Conservation (phyloP, 2,329 filamentous ascomycete genomes). For the Neonectria magnoliae region DNA sequence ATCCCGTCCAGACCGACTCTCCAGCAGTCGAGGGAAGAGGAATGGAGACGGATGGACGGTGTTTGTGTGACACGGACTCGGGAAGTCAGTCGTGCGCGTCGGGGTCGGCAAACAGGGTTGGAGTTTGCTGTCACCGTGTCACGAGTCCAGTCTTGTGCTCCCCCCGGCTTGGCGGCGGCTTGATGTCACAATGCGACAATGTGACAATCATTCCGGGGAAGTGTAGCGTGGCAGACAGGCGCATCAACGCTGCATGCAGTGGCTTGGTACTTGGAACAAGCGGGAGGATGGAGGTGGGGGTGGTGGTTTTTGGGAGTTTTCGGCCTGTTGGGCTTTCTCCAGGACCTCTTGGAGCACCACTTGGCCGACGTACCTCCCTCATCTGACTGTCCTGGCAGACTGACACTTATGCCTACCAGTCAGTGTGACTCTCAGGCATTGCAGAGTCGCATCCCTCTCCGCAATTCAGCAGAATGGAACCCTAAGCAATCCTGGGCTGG, state of each 20-base stretch:
- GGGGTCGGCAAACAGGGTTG: not conserved
- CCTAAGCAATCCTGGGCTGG: slow-evolving; percentile 1
- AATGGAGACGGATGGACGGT: not conserved
- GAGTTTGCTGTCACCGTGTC: slow-evolving; percentile 26
- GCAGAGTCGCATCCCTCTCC: slow-evolving; percentile 4
- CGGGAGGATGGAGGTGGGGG: slow-evolving; percentile 13
- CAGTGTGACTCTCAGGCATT: not conserved
- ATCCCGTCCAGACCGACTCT: slow-evolving; percentile 10
- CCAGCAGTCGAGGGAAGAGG: not conserved
- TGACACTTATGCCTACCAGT: not conserved
- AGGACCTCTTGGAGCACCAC: not conserved
- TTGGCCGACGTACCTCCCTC: not conserved
- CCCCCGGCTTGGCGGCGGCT: slow-evolving; percentile 22
- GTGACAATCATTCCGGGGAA: slow-evolving; percentile 28
- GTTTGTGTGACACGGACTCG: not conserved
- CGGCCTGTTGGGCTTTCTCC: not conserved
- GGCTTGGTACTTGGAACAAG: slow-evolving; percentile 14
- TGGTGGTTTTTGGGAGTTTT: not conserved
- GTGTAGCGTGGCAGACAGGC: slow-evolving; percentile 17
- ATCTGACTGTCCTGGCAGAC: not conserved
- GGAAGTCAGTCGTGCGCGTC: not conserved
- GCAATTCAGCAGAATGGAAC: slow-evolving; percentile 1
- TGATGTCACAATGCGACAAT: slow-evolving; percentile 27
- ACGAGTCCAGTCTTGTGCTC: slow-evolving; percentile 27
- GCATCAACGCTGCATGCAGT: slow-evolving; percentile 22